Evolutionary conservation across 352 stramenopile species (phyloP), one percentile per base, ranked within the genome.

Genomic region (Thalassiosira mediterranea): DNA sequence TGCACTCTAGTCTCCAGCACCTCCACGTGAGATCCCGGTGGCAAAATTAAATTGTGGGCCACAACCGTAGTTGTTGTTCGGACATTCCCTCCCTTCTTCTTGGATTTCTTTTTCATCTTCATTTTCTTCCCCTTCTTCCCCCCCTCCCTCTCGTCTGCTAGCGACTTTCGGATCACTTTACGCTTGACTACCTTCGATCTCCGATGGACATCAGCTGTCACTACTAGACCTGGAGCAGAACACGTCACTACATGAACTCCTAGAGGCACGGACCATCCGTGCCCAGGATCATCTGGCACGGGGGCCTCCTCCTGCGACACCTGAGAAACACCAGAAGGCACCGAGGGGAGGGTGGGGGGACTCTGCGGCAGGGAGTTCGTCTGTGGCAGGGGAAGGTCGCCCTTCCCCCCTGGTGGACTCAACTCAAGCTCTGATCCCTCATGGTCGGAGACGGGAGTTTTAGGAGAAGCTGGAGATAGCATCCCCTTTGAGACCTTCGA

Each of bases 1-100:
- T 83, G 74, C 0, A 83, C 58, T 15, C 54, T 19, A n/a, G 74
- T 83, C 49, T 83, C 74, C 15, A 66, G 42, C 28, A 83, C 60
- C 11, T 83, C 67, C 0, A 83, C 74, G 48, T 78, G 51, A 15
- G 67, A 69, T 49, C 67, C 62, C 10, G 53, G 61, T 7, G 60
- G 37, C 37, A 83, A 17, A 0, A 83, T 25, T 10, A 83, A 42
- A 58, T 83, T 59, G 11, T 48, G 38, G 4, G 64, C 67, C 21
- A 64, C 44, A 13, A 76, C 59, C 3, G 31, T 69, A 2, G 53
- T 59, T 4, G 23, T 49, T 10, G 54, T 76, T 17, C 64, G 25
- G 42, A 52, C 15, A 34, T 60, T 21, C 29, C 28, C 5, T 4
- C 37, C 37, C 8, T 66, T 57, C 10, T 60, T 31, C 23, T 63